These are phyloP conservation scores for Naganishia vishniacii DNA, from an alignment of 768 basidiomycete species.

Conservation along the genomic window DNA sequence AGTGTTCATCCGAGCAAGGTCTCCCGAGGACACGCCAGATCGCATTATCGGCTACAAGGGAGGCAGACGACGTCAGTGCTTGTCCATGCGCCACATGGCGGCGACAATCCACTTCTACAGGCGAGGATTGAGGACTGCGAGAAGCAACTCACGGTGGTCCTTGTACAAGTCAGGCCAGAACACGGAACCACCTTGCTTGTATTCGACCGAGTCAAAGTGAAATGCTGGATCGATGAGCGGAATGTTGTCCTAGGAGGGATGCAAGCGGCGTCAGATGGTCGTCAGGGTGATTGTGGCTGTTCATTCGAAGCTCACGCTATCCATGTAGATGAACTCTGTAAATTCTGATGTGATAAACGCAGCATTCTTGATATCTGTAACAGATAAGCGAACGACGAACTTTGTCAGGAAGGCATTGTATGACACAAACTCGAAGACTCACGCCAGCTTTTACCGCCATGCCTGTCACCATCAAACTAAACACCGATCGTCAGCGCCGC, in stretches of 20 bases:
- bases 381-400: not conserved
- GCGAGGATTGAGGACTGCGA: not conserved
- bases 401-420: not conserved
- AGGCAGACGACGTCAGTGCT: not conserved
- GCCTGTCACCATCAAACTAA: conserved; percentile 9
- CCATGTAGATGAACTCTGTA: conserved; percentile 45
- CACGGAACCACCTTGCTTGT: conserved; percentile 46
- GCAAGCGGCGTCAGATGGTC: too few relatives aligned
- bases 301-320: conserved; percentile 41
- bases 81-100: too few relatives aligned
- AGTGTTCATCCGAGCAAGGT: conserved; percentile 48
- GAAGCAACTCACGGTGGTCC: conserved; percentile 44
- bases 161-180: conserved; percentile 53
- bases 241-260: conserved; percentile 47
- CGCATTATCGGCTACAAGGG: conserved; percentile 51
- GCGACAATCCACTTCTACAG: too few relatives aligned
- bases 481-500: not conserved
- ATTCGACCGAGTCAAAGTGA: conserved; percentile 49
- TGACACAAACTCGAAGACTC: conserved; percentile 2
- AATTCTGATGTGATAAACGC: conserved; percentile 43
- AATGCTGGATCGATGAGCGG: conserved; percentile 47
- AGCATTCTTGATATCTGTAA: conserved; percentile 41
- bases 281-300: too few relatives aligned
- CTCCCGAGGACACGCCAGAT: conserved; percentile 50
- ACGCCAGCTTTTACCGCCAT: conserved; percentile 41